Evolutionary conservation across 2,329 filamentous ascomycete genomes (phyloP), one percentile per base, ranked within the genome.

Genomic region (Aspergillus sp.): DNA sequence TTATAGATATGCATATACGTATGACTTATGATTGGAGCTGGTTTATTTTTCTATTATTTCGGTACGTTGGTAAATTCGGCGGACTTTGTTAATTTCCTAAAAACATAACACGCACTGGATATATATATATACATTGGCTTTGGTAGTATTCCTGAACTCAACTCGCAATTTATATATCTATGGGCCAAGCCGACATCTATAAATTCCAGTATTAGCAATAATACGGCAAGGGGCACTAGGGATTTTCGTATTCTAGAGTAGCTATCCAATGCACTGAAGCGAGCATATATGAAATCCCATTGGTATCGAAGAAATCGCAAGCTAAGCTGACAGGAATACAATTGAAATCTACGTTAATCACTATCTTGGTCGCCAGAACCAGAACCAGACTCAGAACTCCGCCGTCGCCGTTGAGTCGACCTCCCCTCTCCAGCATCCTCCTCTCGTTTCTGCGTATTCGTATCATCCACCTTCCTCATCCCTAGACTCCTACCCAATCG

Each of bases 401-500:
- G 30, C 37, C 45, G 47, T 6, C 17, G 37, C 34, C 22, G 40
- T 19, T 41, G 56, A 20, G 48, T 40, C 56, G 49, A 54, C 19
- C 57, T 48, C 12, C 27, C 19, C 27, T 47, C 48, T 12, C 45
- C 53, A 9, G 45, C 57, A 3, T 17, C 59, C 34, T 56, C 59
- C 37, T 57, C 58, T 24, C 57, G 61, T 2, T 17, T 54, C 15
- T 48, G 55, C 22, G 42, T 51, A 37, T 12, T 24, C 3, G n/a
- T 39, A 41, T 33, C 24, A 47, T 56, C 46, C 39, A 41, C 45
- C 33, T 47, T 64, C 40, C 72, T 70, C 50, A 88, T 75, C 5
- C 85, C 86, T 46, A 91, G 72, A 69, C 86, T 91, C 51, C 81
- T 79, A 24, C 80, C 76, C 48, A 92, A 72, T 68, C 84, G 89